phyloP scores from a whole-genome alignment of 2,329 filamentous ascomycete genomes.

The Ophiostoma piceae region DNA sequence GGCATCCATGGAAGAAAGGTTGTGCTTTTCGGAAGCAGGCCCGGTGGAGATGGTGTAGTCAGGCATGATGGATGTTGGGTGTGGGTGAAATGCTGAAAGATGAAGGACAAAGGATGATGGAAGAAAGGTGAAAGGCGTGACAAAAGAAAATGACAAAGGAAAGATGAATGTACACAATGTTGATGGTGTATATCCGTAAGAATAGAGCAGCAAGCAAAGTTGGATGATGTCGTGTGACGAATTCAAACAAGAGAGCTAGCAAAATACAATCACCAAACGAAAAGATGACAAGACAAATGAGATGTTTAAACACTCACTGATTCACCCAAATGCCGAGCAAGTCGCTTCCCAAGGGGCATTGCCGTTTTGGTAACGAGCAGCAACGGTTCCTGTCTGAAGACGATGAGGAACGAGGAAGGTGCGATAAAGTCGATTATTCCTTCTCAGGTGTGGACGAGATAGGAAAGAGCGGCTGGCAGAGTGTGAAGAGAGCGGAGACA shows the following conservation, averaged over 20 bases:
- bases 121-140: too few species aligned
- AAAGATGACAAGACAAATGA: background rate
- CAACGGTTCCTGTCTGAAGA: background rate
- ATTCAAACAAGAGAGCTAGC: background rate
- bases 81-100: background rate
- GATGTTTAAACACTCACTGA: slow-evolving; percentile 13
- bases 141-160: background rate
- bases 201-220: background rate
- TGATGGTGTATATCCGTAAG: background rate
- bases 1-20: too few species aligned
- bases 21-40: too few species aligned
- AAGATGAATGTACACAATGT: background rate
- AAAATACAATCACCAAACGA: background rate
- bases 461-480: background rate
- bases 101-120: background rate
- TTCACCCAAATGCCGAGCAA: slow-evolving; percentile 21
- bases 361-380: background rate
- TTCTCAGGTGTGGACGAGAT: background rate
- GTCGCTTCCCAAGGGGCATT: slow-evolving; percentile 19
- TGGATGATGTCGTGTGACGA: background rate
- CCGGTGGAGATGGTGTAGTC: background rate
- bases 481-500: background rate
- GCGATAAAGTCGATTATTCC: background rate
- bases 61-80: background rate
- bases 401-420: background rate